These are phyloP conservation scores for Psophocarpus tetragonolobus DNA, from an alignment of 306 rosid genomes.

Conservation along the genomic window DNA sequence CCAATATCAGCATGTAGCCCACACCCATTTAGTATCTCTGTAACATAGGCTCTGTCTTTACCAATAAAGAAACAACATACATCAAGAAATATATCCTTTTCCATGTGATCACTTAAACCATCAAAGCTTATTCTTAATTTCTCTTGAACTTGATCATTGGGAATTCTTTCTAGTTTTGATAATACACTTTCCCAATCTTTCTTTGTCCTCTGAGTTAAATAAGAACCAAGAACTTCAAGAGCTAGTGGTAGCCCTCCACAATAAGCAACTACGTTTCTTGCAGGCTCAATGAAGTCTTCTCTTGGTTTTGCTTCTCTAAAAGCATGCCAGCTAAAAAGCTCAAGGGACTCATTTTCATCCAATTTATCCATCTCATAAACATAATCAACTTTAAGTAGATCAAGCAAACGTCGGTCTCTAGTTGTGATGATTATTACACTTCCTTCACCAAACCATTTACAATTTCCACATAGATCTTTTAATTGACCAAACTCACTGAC, in stretches of 20 bases:
- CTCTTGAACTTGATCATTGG: conserved; percentile 28
- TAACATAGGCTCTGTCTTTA: conserved; percentile 1
- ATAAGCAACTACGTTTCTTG: neutral
- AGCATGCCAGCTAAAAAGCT: conserved; percentile 29
- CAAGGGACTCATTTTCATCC: conserved; percentile 26
- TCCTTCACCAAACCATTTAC: conserved; percentile 26
- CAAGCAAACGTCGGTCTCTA: conserved; percentile 24
- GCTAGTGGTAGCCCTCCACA: conserved; percentile 44
- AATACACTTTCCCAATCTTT: conserved; percentile 28
- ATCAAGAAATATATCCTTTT: conserved; percentile 43
- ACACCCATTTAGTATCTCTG: conserved; percentile 32
- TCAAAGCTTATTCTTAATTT: conserved; percentile 24
- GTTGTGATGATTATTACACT: conserved; percentile 40
- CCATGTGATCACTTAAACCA: neutral
- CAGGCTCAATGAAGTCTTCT: neutral
- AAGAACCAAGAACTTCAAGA: conserved; percentile 41
- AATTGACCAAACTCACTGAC: neutral
- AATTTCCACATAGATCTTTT: neutral
- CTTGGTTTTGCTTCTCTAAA: neutral
- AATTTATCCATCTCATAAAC: neutral
- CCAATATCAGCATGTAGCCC: conserved; percentile 30
- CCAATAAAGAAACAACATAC: conserved; percentile 43
- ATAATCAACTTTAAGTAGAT: neutral
- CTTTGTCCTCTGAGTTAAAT: conserved; percentile 5
- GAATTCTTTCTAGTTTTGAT: conserved; percentile 31